phyloP scores from a whole-genome alignment of 305 asterid genomes.

The Plantago lanceolata region DNA sequence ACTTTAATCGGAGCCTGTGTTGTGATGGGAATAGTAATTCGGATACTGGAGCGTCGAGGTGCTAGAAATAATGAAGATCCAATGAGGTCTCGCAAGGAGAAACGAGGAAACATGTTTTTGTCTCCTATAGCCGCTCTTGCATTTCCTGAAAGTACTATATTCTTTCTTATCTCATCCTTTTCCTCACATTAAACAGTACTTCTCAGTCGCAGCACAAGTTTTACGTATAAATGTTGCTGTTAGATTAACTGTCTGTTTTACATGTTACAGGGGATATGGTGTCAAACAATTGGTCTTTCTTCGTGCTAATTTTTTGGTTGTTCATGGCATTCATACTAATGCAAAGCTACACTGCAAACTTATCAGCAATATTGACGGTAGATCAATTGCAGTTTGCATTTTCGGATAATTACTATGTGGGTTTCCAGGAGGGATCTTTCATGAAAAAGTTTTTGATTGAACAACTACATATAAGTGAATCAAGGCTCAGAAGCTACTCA shows the following conservation, averaged over 20 bases:
- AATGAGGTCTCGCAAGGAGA: neutral
- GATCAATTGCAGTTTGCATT: constrained; percentile 37
- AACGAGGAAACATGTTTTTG: constrained; percentile 26
- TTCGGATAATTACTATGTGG: constrained; percentile 27
- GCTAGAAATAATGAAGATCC: constrained; percentile 19
- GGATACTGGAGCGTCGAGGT: constrained; percentile 31
- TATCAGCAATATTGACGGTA: constrained; percentile 45
- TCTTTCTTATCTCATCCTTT: neutral
- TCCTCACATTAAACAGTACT: too few relatives aligned
- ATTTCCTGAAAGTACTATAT: constrained; percentile 51
- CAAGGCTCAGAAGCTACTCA: constrained; percentile 35
- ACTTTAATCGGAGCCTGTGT: constrained; percentile 36
- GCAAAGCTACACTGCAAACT: constrained; percentile 58
- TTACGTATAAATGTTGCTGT: neutral
- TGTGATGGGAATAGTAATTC: constrained; percentile 38
- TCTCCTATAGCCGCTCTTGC: constrained; percentile 52
- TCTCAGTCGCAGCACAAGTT: neutral
- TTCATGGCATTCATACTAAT: constrained; percentile 45
- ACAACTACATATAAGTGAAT: constrained; percentile 20
- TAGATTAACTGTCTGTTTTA: neutral
- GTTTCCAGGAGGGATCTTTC: constrained; percentile 39
- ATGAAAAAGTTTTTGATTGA: constrained; percentile 27
- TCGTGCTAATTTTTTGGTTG: constrained; percentile 46
- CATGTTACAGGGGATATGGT: constrained; percentile 45
- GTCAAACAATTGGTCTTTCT: constrained; percentile 42